Evolutionary conservation across 495 filamentous ascomycete species (phyloP), one percentile per base, ranked within the genome.

Genomic region (Lindgomyces ingoldianus): DNA sequence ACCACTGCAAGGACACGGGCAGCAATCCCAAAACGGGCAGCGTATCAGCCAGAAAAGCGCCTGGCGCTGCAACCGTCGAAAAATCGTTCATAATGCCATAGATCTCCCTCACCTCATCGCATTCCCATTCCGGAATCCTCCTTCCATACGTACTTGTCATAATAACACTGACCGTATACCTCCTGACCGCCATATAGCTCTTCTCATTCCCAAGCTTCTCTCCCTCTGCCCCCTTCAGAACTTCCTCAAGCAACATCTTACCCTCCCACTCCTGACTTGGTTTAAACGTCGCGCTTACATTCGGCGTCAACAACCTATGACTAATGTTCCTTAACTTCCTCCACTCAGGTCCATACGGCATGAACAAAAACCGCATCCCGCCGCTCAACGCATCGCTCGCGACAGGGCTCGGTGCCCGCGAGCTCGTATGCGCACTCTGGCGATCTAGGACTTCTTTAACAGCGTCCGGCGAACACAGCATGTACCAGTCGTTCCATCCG

Each of bases 91-190:
- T 68, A 10, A 71, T 64, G 29, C 56, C 53, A 45, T 64, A 64
- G 26, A 71, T 60, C 52, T 64, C 64, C 16, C 51, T 22, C 30
- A 71, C 55, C 21, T 71, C 64, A 14, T 68, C 36, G 56, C 64
- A 67, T 21, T 68, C 64, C 64, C 64, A 71, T n/a, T 59, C 53
- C 1, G 60, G 64, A 50, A 70, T 59, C 55, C 68, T 53, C 64
- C 46, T 65, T 54, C 68, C 68, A 54, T 68, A 71, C 44, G 68
- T 71, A 58, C 64, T 68, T 42, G 65, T 71, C 68, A 71, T 71
- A 36, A 71, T 64, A 1, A 68, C 68, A 61, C 57, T 63, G 16
- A 62, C 56, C 1, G 65, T 71, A 58, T 71, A 71, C 33, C 68
- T 55, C 39, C 68, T 60, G 0, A 64, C 56, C 8, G 69, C 65